phyloP scores from a whole-genome alignment of 2,329 filamentous ascomycete genomes.

The Rutstroemia sydowiana region DNA sequence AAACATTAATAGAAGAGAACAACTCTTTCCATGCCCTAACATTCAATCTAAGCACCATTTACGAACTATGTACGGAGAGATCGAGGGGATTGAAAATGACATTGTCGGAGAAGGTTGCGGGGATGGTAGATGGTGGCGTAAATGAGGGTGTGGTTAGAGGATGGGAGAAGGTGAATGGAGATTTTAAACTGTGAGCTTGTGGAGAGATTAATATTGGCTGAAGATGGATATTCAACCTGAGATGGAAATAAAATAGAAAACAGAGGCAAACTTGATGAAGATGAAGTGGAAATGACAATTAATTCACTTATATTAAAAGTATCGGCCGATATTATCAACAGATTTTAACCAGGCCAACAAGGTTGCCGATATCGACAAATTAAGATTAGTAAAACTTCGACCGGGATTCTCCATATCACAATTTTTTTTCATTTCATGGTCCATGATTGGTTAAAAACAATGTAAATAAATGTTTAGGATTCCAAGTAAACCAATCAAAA shows the following conservation, averaged over 20 bases:
- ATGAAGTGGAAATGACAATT: too few relatives aligned
- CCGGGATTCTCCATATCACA: too few relatives aligned
- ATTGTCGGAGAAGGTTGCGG: constrained; percentile 64
- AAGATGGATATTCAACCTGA: too few relatives aligned
- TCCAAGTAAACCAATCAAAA: neutral
- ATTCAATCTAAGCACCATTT: constrained; percentile 86
- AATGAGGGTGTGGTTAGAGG: constrained; percentile 11
- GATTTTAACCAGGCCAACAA: too few relatives aligned
- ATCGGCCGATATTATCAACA: too few relatives aligned
- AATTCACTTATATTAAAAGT: too few relatives aligned
- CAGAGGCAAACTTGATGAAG: too few relatives aligned
- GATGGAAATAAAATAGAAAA: too few relatives aligned
- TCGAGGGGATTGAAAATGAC: constrained; percentile 61
- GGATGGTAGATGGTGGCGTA: constrained; percentile 6
- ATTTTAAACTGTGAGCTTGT: constrained; percentile 27
- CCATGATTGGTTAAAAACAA: neutral
- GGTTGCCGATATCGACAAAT: too few relatives aligned
- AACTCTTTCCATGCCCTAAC: constrained; percentile 70
- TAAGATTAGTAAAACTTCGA: too few relatives aligned
- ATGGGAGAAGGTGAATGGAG: constrained; percentile 29
- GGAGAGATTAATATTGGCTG: neutral
- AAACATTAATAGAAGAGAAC: constrained; percentile 54
- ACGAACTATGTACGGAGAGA: constrained; percentile 81
- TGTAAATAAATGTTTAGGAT: neutral
- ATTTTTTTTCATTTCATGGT: too few relatives aligned